Conservation (phyloP, 306 rosid species). For the Prunus fruticosa region DNA sequence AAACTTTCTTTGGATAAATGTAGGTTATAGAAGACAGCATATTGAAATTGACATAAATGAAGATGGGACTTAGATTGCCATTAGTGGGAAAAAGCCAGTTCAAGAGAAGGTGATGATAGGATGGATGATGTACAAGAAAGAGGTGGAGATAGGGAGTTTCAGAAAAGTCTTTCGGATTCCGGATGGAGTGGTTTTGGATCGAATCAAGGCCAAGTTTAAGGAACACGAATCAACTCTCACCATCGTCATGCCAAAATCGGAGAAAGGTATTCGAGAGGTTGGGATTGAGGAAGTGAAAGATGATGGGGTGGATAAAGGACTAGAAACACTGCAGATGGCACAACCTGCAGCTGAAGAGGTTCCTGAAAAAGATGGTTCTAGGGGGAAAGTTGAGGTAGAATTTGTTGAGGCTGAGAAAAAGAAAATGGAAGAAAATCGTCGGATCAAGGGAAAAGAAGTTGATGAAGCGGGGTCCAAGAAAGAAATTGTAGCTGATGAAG, state of each 20-base stretch:
- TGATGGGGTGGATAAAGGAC: constrained; percentile 18
- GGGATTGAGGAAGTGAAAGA: constrained; percentile 55
- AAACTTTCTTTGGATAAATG: constrained; percentile 18
- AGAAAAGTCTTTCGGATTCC: constrained; percentile 63
- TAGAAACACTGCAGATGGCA: constrained; percentile 4
- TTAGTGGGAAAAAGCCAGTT: constrained; percentile 55
- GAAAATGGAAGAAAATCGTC: constrained; percentile 1
- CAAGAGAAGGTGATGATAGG: constrained; percentile 61
- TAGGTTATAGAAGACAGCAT: constrained; percentile 61
- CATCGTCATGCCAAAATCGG: constrained; percentile 58
- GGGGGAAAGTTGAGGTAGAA: not conserved
- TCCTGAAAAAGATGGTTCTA: not conserved
- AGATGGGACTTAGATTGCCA: constrained; percentile 55
- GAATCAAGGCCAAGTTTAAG: constrained; percentile 59
- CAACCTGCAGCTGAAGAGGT: not conserved
- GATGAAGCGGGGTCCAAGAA: not conserved
- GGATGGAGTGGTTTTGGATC: constrained; percentile 52
- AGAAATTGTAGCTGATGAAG: not conserved
- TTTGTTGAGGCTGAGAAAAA: not conserved
- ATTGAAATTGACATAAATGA: constrained; percentile 60
- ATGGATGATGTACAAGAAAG: constrained; percentile 50
- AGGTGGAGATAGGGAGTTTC: constrained; percentile 49
- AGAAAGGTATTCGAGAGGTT: constrained; percentile 45
- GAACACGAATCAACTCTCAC: constrained; percentile 48
- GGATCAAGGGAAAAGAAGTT: not conserved